These are phyloP conservation scores for Bryoerythrophyllum caledonicum DNA, from an alignment of 225 moss, liverwort and hornwort species.

Conservation along the genomic window DNA sequence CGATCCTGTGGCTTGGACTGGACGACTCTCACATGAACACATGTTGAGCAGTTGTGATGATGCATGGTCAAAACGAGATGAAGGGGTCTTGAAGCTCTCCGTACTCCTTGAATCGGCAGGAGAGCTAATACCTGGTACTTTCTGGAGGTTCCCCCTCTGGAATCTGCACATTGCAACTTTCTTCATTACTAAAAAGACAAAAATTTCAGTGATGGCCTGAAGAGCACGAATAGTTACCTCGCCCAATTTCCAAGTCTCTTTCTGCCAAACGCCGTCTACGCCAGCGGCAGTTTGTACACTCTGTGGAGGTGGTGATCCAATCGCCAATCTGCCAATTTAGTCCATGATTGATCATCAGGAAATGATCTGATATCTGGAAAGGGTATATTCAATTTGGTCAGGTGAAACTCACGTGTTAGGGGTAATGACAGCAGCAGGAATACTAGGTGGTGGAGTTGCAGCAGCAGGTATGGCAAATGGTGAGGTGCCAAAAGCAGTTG, in stretches of 20 bases:
- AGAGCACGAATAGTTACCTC: slow-evolving; percentile 31
- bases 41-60: background rate
- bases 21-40: slow-evolving; percentile 7
- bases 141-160: slow-evolving; percentile 56
- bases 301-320: slow-evolving; percentile 23
- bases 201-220: background rate
- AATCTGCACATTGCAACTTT: slow-evolving; percentile 32
- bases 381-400: background rate
- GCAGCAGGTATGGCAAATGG: slow-evolving; percentile 27
- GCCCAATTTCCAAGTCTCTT: slow-evolving; percentile 48
- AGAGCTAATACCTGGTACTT: slow-evolving; percentile 27
- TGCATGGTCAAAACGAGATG: background rate
- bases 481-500: slow-evolving; percentile 38
- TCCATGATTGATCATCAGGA: slow-evolving; percentile 17
- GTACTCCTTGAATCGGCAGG: slow-evolving; percentile 5
- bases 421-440: slow-evolving; percentile 23
- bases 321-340: slow-evolving; percentile 28
- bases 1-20: background rate
- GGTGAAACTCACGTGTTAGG: slow-evolving; percentile 34
- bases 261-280: slow-evolving; percentile 44
- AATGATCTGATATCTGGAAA: background rate
- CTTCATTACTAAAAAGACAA: background rate
- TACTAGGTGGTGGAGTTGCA: slow-evolving; percentile 25
- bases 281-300: slow-evolving; percentile 29
- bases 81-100: slow-evolving; percentile 1